Conservation (phyloP, 495 filamentous ascomycete species). For the Penicillium daleae region DNA sequence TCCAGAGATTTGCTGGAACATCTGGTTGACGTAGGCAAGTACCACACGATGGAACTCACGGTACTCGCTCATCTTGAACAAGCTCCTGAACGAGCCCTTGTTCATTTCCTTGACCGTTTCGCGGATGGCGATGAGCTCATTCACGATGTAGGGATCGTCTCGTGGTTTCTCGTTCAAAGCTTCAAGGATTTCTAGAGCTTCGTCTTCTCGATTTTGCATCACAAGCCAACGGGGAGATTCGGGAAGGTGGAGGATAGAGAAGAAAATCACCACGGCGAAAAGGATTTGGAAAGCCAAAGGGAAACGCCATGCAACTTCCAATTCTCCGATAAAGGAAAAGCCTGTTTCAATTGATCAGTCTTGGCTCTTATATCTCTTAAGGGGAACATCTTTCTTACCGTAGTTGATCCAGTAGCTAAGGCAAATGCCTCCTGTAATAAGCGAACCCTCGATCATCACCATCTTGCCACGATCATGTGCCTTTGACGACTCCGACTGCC, state of each 20-base stretch:
- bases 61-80: constrained; percentile 51
- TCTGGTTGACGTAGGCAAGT: constrained; percentile 64
- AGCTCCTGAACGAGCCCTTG: constrained; percentile 60
- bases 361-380: background rate
- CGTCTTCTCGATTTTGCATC: constrained; percentile 62
- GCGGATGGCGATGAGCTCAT: constrained; percentile 58
- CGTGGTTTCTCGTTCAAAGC: constrained; percentile 44
- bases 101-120: constrained; percentile 68
- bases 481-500: constrained; percentile 70
- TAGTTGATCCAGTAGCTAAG: constrained; percentile 76
- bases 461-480: constrained; percentile 72
- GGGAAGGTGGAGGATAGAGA: constrained; percentile 61
- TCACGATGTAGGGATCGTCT: constrained; percentile 57
- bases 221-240: constrained; percentile 78
- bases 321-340: constrained; percentile 61
- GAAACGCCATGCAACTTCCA: constrained; percentile 68
- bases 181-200: constrained; percentile 64
- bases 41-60: constrained; percentile 68
- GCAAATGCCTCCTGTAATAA: constrained; percentile 69
- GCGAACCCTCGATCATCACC: constrained; percentile 73
- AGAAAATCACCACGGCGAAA: constrained; percentile 62
- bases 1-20: constrained; percentile 61
- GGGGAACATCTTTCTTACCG: constrained; percentile 31
- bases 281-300: constrained; percentile 73
- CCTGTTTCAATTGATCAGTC: constrained; percentile 19